Evolutionary conservation across 73 alveolate species (phyloP).

Genomic region (Paramecium sexaurelia): DNA sequence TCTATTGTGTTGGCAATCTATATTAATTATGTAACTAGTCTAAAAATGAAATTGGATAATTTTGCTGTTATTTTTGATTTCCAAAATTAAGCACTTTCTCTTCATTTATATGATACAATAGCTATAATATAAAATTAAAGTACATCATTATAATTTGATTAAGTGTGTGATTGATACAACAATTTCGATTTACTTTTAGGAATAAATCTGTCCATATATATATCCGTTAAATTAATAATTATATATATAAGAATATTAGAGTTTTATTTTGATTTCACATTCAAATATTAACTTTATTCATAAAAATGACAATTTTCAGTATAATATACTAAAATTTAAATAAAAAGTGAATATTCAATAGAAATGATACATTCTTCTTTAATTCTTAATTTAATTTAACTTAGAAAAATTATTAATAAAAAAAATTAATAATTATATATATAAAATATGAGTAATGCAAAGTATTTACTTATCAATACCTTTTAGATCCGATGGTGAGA

Average conservation of each 20-base stretch:
- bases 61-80: constrained; percentile 42
- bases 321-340: too few species aligned
- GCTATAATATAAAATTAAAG: background rate
- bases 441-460: background rate
- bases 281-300: background rate
- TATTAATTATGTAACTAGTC: constrained; percentile 47
- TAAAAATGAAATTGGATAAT: constrained; percentile 22
- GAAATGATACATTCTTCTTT: background rate
- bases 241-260: background rate
- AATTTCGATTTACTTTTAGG: constrained; percentile 36
- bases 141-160: constrained; percentile 47
- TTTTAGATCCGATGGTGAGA: constrained; percentile 37
- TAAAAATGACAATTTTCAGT: too few species aligned
- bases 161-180: constrained; percentile 19
- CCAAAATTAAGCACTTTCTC: constrained; percentile 56
- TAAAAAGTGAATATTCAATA: background rate
- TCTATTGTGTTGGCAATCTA: background rate
- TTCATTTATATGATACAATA: constrained; percentile 43
- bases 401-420: background rate
- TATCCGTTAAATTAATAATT: constrained; percentile 46
- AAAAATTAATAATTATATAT: background rate
- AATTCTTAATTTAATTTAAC: background rate
- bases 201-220: constrained; percentile 39
- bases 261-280: background rate
- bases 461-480: background rate